These are phyloP conservation scores for Populus ilicifolia DNA, from an alignment of 345 rosid genomes.

Conservation along the genomic window DNA sequence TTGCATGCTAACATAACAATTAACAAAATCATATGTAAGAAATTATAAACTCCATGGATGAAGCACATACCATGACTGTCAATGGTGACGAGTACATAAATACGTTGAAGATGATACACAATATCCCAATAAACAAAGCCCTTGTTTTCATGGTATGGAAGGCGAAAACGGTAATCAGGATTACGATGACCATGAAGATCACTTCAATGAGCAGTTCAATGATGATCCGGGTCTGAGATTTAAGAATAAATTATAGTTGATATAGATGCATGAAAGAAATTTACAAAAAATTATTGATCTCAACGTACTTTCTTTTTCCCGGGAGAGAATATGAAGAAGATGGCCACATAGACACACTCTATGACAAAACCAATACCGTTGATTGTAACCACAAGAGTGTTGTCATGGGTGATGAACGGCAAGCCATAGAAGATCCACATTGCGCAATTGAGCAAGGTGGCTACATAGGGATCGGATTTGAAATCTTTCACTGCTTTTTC, in stretches of 20 bases:
- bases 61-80: slow-evolving; percentile 14
- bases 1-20: no score
- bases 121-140: slow-evolving; percentile 11
- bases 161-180: neutral
- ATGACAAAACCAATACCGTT: slow-evolving; percentile 56
- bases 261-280: neutral
- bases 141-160: slow-evolving; percentile 3
- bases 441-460: slow-evolving; percentile 61
- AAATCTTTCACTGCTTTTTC: slow-evolving; percentile 46
- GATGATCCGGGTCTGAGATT: slow-evolving; percentile 33
- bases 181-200: slow-evolving; percentile 29
- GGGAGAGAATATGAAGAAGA: slow-evolving; percentile 47
- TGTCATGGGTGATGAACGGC: slow-evolving; percentile 61
- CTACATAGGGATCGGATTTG: slow-evolving; percentile 72
- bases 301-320: slow-evolving; percentile 36
- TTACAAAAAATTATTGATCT: no score
- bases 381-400: slow-evolving; percentile 54
- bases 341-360: slow-evolving; percentile 44
- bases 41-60: no score
- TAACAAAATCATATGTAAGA: neutral
- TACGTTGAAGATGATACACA: slow-evolving; percentile 14
- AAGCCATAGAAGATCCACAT: slow-evolving; percentile 73
- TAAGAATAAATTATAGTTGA: neutral
- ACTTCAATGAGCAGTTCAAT: slow-evolving; percentile 34
- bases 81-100: slow-evolving; percentile 18